Evolutionary conservation across 495 filamentous ascomycete genomes (phyloP).

Genomic region (Podospora comata): DNA sequence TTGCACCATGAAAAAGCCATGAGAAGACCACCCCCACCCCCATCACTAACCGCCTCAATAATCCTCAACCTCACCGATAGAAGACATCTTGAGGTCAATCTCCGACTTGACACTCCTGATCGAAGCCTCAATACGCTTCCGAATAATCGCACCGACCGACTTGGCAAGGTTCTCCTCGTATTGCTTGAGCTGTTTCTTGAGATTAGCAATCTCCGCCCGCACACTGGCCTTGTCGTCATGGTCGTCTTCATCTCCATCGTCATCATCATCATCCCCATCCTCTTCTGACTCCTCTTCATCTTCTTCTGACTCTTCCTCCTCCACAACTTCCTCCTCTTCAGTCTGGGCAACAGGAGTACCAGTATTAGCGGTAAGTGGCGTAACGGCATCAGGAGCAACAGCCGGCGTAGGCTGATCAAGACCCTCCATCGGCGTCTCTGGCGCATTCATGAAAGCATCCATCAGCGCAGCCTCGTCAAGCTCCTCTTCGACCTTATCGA

Average conservation of each 20-base stretch:
- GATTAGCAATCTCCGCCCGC: constrained; percentile 54
- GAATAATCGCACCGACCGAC: constrained; percentile 48
- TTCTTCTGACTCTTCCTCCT: constrained; percentile 44
- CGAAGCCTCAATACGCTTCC: constrained; percentile 50
- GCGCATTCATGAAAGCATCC: constrained; percentile 32
- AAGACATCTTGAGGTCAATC: constrained; percentile 56
- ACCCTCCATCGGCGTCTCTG: constrained; percentile 32
- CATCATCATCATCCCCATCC: constrained; percentile 46
- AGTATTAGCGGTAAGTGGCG: constrained; percentile 38
- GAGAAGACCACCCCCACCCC: too few species aligned
- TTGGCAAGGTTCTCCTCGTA: constrained; percentile 37
- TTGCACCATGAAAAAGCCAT: not conserved
- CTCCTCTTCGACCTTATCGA: constrained; percentile 20
- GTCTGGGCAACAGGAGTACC: constrained; percentile 29
- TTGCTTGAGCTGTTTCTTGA: constrained; percentile 44
- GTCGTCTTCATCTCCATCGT: constrained; percentile 46
- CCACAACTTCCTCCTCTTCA: constrained; percentile 45
- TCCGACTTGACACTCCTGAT: constrained; percentile 54
- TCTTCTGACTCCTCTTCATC: constrained; percentile 51
- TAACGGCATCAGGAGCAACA: constrained; percentile 36
- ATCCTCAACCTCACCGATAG: constrained; percentile 47
- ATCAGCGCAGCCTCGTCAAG: constrained; percentile 42
- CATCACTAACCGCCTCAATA: constrained; percentile 2
- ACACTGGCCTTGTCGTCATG: constrained; percentile 47
- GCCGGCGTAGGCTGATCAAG: constrained; percentile 33